These are phyloP conservation scores for Panellus pusillus DNA, from an alignment of 768 basidiomycete species.

Conservation along the genomic window DNA sequence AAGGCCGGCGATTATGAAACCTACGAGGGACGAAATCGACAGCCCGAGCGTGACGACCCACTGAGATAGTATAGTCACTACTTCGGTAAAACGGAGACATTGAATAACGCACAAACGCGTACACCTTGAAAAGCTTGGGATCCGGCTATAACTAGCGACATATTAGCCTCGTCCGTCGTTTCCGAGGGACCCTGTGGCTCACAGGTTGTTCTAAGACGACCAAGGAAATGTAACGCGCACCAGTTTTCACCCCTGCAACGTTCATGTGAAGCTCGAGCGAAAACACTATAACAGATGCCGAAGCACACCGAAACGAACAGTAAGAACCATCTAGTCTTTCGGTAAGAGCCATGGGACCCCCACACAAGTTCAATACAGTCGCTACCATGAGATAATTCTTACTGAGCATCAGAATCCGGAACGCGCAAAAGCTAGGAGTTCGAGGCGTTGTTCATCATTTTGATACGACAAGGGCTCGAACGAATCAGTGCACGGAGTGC, in stretches of 20 bases:
- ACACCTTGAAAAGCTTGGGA: too few relatives aligned
- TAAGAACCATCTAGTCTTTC: conserved; percentile 27
- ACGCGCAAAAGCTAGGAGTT: conserved; percentile 3
- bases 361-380: conserved; percentile 21
- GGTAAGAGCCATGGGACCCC: neutral
- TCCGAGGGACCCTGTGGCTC: too few relatives aligned
- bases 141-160: too few relatives aligned
- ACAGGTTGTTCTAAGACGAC: too few relatives aligned
- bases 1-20: conserved; percentile 48
- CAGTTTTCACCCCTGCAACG: conserved; percentile 11
- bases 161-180: too few relatives aligned
- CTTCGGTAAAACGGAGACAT: neutral
- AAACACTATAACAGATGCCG: neutral
- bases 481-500: conserved; percentile 52
- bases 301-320: conserved; percentile 28
- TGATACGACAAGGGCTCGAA: neutral
- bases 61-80: conserved; percentile 25
- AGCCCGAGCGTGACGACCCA: conserved; percentile 58
- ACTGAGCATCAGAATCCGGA: conserved; percentile 26
- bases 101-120: conserved; percentile 25
- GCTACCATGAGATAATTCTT: conserved; percentile 31
- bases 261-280: neutral
- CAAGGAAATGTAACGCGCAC: neutral
- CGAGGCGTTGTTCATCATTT: too few relatives aligned
- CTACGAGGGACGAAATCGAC: conserved; percentile 47